A percentile compares a stretch with the other conserved stretches of the same genome.
phyloP scores from a whole-genome alignment of 192 early-diverging fungal genomes.

The Coemansia sp. region DNA sequence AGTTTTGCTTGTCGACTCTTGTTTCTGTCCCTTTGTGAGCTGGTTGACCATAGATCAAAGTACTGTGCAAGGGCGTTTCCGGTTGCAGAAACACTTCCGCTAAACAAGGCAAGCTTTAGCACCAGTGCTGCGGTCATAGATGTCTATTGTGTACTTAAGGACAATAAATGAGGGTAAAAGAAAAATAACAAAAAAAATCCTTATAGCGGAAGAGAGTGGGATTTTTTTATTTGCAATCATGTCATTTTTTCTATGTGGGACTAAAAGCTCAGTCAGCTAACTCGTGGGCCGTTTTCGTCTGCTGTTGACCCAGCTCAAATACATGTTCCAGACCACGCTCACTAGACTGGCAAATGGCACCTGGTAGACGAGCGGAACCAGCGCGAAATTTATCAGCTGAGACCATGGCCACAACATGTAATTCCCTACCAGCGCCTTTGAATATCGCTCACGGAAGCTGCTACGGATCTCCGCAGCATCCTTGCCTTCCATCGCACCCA shows the following conservation, averaged over 20 bases:
- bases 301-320: conserved; percentile 67
- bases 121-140: background rate
- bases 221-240: too few species aligned
- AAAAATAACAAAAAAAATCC: background rate
- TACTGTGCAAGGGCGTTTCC: conserved; percentile 35
- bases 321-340: conserved; percentile 70
- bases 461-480: conserved; percentile 53
- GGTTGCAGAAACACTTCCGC: conserved; percentile 30
- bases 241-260: background rate
- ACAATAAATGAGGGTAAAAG: too few species aligned
- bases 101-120: conserved; percentile 29
- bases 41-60: conserved; percentile 10
- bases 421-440: conserved; percentile 24
- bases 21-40: background rate
- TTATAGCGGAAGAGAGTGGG: background rate
- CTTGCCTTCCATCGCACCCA: conserved; percentile 62
- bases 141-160: too few species aligned
- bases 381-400: conserved; percentile 70
- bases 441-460: conserved; percentile 51
- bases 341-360: conserved; percentile 70
- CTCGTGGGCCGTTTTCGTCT: background rate
- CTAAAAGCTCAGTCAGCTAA: background rate
- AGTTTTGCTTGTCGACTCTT: background rate
- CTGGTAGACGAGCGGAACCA: conserved; percentile 65
- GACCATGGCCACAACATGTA: conserved; percentile 68